These are phyloP conservation scores for Catharanthus roseus DNA, from an alignment of 257 asterid species.

Conservation along the genomic window DNA sequence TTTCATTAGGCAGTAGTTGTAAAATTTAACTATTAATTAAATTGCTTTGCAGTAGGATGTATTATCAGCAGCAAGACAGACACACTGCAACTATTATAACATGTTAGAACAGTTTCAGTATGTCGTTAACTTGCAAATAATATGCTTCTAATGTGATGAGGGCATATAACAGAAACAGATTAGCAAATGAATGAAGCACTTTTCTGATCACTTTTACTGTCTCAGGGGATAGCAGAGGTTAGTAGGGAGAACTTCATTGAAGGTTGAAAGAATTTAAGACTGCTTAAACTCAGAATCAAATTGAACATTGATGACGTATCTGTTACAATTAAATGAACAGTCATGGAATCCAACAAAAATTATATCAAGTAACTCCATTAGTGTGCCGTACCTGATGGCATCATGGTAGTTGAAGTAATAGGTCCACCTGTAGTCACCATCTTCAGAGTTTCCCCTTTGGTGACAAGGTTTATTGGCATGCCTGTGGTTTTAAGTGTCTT, in stretches of 20 bases:
- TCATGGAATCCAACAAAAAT: background rate
- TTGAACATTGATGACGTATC: too few species aligned
- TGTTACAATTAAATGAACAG: background rate
- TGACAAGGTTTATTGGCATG: slow-evolving; percentile 20
- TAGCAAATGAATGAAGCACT: background rate
- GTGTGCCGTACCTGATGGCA: slow-evolving; percentile 44
- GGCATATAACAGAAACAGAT: background rate
- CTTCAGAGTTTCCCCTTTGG: slow-evolving; percentile 44
- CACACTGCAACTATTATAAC: background rate
- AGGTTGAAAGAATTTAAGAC: background rate
- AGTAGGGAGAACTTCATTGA: background rate
- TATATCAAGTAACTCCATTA: background rate
- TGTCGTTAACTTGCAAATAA: background rate
- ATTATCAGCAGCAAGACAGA: background rate
- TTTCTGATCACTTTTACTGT: background rate
- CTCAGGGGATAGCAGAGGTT: background rate
- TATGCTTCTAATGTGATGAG: background rate
- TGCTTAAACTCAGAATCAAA: too few species aligned
- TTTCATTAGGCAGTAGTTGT: background rate
- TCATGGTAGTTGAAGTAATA: slow-evolving; percentile 33
- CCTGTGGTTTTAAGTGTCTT: slow-evolving; percentile 32
- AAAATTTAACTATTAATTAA: background rate
- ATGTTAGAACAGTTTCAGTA: background rate
- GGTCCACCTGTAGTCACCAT: slow-evolving; percentile 39
- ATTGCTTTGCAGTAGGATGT: background rate